phyloP scores from a whole-genome alignment of 192 early-diverging fungal species.

The Coemansia sp. region DNA sequence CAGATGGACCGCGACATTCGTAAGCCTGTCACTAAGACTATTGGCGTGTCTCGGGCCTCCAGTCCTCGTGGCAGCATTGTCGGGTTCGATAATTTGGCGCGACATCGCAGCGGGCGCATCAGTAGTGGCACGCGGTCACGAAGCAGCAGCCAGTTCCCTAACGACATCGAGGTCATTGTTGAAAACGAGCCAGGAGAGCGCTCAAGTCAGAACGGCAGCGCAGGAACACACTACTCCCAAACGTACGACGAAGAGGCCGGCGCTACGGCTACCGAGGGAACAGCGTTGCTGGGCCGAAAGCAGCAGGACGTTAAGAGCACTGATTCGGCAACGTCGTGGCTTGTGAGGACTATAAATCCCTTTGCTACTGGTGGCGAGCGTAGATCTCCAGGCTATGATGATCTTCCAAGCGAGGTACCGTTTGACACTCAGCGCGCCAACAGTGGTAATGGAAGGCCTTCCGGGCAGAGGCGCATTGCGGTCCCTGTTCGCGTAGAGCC shows the following conservation, averaged over 20 bases:
- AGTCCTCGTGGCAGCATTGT: conserved; percentile 49
- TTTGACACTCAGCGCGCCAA: conserved; percentile 23
- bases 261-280: conserved; percentile 21
- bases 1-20: conserved; percentile 95
- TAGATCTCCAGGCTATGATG: conserved; percentile 7
- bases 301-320: neutral
- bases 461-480: conserved; percentile 61
- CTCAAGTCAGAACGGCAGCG: conserved; percentile 40
- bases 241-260: conserved; percentile 15
- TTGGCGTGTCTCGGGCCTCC: conserved; percentile 52
- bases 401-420: conserved; percentile 14
- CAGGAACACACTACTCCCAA: conserved; percentile 29
- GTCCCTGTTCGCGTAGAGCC: conserved; percentile 78
- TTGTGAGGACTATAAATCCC: conserved; percentile 35
- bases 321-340: conserved; percentile 20
- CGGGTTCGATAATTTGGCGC: conserved; percentile 31
- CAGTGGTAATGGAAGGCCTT: conserved; percentile 12
- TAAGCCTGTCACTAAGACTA: conserved; percentile 65
- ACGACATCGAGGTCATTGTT: conserved; percentile 41
- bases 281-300: conserved; percentile 28
- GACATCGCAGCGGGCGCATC: conserved; percentile 19
- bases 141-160: conserved; percentile 25
- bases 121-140: conserved; percentile 29
- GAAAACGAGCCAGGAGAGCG: conserved; percentile 41
- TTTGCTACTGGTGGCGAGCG: conserved; percentile 11